phyloP scores from a whole-genome alignment of 257 asterid genomes.

The Petrea volubilis region DNA sequence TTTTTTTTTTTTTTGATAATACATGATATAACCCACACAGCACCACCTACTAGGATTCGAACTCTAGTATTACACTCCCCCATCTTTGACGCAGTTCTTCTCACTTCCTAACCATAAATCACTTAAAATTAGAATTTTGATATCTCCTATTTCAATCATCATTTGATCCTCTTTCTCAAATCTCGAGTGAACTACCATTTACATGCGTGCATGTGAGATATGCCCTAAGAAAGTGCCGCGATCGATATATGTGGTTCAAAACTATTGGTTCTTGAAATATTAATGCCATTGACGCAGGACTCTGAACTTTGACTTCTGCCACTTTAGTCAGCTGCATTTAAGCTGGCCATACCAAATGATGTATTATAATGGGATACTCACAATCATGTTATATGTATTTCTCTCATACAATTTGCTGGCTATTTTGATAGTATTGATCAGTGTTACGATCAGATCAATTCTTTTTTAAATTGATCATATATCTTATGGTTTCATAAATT shows the following conservation, averaged over 20 bases:
- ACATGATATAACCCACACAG: too few relatives aligned
- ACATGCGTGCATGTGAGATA: neutral
- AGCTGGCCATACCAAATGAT: neutral
- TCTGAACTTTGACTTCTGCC: neutral
- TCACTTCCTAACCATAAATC: neutral
- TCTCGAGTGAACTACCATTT: neutral
- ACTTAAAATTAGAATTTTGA: neutral
- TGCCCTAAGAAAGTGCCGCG: too few relatives aligned
- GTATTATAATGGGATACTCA: neutral
- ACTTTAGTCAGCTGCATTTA: neutral
- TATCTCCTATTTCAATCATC: neutral
- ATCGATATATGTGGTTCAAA: neutral
- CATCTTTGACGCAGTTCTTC: too few relatives aligned
- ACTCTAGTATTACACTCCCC: too few relatives aligned
- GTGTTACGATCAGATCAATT: too few relatives aligned
- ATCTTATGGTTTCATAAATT: neutral
- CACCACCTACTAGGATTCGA: too few relatives aligned
- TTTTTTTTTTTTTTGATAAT: too few relatives aligned
- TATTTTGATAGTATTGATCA: too few relatives aligned
- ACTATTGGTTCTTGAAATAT: neutral
- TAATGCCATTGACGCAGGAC: neutral
- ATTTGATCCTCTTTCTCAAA: neutral
- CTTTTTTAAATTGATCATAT: too few relatives aligned
- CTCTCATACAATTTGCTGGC: too few relatives aligned
- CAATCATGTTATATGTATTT: neutral